phyloP scores from a whole-genome alignment of 768 basidiomycete genomes.

The Guyanaporus albipodus region DNA sequence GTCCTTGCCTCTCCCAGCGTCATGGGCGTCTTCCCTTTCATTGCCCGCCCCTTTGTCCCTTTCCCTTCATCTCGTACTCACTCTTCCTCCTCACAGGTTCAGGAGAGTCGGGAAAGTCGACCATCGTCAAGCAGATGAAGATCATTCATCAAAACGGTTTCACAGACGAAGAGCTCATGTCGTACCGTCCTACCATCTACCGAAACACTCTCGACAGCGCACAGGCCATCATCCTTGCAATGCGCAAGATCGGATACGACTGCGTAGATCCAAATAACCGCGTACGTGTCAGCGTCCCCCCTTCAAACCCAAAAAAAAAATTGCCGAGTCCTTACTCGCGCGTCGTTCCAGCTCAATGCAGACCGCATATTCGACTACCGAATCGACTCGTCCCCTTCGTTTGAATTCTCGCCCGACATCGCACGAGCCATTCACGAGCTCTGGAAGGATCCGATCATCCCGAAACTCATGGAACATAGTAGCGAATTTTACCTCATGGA shows the following conservation, averaged over 20 bases:
- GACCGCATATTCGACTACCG: slow-evolving; percentile 62
- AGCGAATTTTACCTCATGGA: slow-evolving; percentile 94
- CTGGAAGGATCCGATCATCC: slow-evolving; percentile 65
- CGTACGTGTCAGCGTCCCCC: too few species aligned
- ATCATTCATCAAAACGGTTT: slow-evolving; percentile 95
- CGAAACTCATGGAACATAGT: slow-evolving; percentile 48
- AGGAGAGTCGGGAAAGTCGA: slow-evolving; percentile 92
- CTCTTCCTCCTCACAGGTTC: slow-evolving; percentile 63
- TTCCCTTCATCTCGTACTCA: not conserved
- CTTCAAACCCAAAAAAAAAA: too few species aligned
- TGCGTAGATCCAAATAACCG: slow-evolving; percentile 66
- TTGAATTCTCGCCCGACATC: slow-evolving; percentile 56
- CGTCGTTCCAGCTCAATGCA: slow-evolving; percentile 38
- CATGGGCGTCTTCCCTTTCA: too few species aligned
- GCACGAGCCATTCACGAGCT: slow-evolving; percentile 65
- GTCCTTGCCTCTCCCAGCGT: not conserved
- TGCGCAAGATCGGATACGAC: slow-evolving; percentile 83
- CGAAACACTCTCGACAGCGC: slow-evolving; percentile 87
- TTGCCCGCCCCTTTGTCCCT: slow-evolving; percentile 2
- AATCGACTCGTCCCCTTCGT: slow-evolving; percentile 38
- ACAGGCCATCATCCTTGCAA: slow-evolving; percentile 78
- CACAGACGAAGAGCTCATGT: slow-evolving; percentile 67
- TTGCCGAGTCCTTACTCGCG: too few species aligned
- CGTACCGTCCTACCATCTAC: slow-evolving; percentile 76
- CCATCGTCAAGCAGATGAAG: slow-evolving; percentile 99